Conservation (phyloP, 306 rosid species). For the Quercus wislizeni region DNA sequence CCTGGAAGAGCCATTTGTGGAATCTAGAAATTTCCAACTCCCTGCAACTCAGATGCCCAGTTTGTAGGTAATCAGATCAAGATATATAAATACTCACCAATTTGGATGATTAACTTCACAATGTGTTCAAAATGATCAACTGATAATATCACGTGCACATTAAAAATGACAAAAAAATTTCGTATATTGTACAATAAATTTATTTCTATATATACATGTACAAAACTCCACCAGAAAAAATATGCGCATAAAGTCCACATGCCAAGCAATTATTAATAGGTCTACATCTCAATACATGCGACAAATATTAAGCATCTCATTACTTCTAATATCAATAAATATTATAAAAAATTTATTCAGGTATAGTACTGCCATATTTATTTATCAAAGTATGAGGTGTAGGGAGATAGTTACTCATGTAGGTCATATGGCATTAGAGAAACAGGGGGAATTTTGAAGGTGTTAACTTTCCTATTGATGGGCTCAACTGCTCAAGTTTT, state of each 20-base stretch:
- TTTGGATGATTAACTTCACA: background rate
- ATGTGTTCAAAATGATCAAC: background rate
- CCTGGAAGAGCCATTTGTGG: slow-evolving; percentile 69
- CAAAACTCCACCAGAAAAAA: background rate
- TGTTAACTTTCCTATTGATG: background rate
- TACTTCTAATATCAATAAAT: background rate
- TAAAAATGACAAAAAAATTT: background rate
- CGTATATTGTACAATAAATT: background rate
- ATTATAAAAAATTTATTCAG: background rate
- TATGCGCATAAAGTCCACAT: background rate
- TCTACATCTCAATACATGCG: background rate
- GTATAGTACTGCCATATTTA: background rate
- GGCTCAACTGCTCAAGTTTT: background rate
- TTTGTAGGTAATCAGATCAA: slow-evolving; percentile 15
- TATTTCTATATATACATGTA: background rate
- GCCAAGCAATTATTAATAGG: background rate
- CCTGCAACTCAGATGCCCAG: slow-evolving; percentile 59
- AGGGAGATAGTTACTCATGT: background rate
- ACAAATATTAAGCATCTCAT: background rate
- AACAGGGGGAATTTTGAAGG: background rate
- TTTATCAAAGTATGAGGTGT: background rate
- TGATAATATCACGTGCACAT: background rate
- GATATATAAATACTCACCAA: background rate
- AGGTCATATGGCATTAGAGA: background rate
- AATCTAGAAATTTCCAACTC: slow-evolving; percentile 78